Evolutionary conservation across 2,329 filamentous ascomycete genomes (phyloP), one percentile per base, ranked within the genome.

Genomic region (Trichoderma sp.): DNA sequence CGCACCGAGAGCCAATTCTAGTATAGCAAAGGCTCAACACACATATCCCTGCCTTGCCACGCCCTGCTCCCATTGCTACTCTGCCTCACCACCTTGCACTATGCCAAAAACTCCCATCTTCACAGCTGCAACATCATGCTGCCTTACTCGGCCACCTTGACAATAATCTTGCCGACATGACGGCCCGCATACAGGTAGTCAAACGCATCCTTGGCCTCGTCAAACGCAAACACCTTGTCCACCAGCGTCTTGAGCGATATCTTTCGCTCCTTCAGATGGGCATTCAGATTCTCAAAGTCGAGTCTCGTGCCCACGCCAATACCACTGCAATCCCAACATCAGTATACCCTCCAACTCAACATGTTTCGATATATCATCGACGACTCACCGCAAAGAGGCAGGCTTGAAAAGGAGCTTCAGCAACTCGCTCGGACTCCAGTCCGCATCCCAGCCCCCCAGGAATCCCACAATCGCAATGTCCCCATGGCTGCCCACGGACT

Each of bases 111-210:
- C 3, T 14, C 3, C 44, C 15, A 24, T n/a, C 14, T 19, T 51
- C 17, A 14, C 34, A 19, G 3, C 26, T 51, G 7, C 26, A 24
- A 15, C 10, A 2, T 17, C 12, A 2, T 7, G 19, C 19, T 9
- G 7, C 15, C 6, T 54, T 54, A 45, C 41, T 54, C 59, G 12
- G 48, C 47, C 19, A 47, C 48, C 59, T 45, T 59, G 57, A 59
- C 19, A 47, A 54, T 62, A n/a, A 62, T 21, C 59, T 47, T 54
- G 28, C 41, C 48, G 4, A 54, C 50, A n/a, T 62, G 59, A 4
- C 59, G 41, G n/a, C 48, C 50, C 2, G 47, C 48, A 21, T 10
- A 17, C 48, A 62, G 45, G 26, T 62, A 26, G 24, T 54, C n/a
- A 24, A 54, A 5, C 5, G 48, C 59, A 3, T 54, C 59, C 19